phyloP scores from a whole-genome alignment of 192 early-diverging fungal genomes.

The Linnemannia schmuckeri region DNA sequence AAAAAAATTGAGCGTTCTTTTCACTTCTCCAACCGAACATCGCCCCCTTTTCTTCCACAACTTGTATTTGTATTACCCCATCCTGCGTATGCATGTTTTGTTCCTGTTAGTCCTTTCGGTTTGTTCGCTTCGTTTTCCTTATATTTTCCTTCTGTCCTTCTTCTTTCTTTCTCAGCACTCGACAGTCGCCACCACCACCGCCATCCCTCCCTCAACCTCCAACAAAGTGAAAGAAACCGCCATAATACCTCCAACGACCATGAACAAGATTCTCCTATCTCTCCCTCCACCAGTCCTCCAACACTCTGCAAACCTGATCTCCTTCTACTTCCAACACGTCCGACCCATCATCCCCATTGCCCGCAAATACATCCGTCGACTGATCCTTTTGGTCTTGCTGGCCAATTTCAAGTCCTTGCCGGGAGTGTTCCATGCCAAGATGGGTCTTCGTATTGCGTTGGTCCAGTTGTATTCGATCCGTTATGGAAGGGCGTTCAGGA shows the following conservation, averaged over 20 bases:
- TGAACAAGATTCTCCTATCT: constrained; percentile 49
- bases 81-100: neutral
- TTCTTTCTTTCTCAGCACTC: neutral
- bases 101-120: neutral
- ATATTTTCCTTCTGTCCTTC: neutral
- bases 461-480: constrained; percentile 46
- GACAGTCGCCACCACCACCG: neutral
- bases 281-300: constrained; percentile 42
- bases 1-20: neutral
- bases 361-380: constrained; percentile 34
- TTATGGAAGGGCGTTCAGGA: constrained; percentile 36
- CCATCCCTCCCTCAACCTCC: too few species aligned
- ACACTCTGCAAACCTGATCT: constrained; percentile 44
- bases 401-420: constrained; percentile 53
- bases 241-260: constrained; percentile 40
- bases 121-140: neutral
- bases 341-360: constrained; percentile 28
- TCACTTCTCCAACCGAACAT: neutral
- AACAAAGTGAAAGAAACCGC: neutral
- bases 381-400: constrained; percentile 36
- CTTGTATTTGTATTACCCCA: neutral
- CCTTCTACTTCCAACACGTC: constrained; percentile 54
- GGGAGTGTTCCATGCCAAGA: constrained; percentile 48
- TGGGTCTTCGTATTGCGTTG: constrained; percentile 39
- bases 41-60: neutral